A percentile compares a stretch with the other conserved stretches of the same genome.
These are phyloP conservation scores for Leishmania major DNA, from an alignment of 208 protist species.

Conservation along the genomic window DNA sequence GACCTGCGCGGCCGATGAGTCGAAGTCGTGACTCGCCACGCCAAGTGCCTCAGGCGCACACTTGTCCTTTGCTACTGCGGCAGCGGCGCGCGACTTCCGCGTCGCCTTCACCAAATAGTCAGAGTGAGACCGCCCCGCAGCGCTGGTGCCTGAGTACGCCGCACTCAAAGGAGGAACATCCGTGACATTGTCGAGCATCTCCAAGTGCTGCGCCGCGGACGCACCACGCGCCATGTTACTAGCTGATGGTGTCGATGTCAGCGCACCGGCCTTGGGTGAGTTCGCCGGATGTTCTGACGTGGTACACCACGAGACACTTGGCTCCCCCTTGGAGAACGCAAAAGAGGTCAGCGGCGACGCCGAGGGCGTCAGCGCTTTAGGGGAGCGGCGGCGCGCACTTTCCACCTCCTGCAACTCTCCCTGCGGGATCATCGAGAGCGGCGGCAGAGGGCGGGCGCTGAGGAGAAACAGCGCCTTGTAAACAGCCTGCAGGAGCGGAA, in stretches of 20 bases:
- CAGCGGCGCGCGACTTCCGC: background rate
- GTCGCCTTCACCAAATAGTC: constrained; percentile 4
- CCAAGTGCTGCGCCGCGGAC: background rate
- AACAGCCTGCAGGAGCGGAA: constrained; percentile 21
- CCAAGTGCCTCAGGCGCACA: background rate
- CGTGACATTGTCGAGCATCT: constrained; percentile 23
- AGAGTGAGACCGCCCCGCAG: constrained; percentile 5
- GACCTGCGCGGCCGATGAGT: background rate
- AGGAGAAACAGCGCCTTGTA: constrained; percentile 40
- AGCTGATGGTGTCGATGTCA: background rate
- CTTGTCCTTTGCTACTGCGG: background rate
- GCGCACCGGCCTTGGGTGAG: no score
- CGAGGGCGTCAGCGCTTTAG: background rate
- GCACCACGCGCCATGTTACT: background rate
- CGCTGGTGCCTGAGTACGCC: constrained; percentile 6
- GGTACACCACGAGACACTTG: background rate
- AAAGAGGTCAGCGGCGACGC: background rate
- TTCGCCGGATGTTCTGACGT: background rate
- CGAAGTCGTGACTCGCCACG: background rate
- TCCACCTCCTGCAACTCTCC: constrained; percentile 12
- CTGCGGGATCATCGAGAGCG: constrained; percentile 17
- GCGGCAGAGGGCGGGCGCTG: constrained; percentile 13
- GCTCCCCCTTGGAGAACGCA: background rate
- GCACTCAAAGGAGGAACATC: constrained; percentile 26
- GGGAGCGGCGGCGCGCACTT: background rate